Evolutionary conservation across 202 grass and related monocot species (phyloP).

Genomic region (Setaria viridis): DNA sequence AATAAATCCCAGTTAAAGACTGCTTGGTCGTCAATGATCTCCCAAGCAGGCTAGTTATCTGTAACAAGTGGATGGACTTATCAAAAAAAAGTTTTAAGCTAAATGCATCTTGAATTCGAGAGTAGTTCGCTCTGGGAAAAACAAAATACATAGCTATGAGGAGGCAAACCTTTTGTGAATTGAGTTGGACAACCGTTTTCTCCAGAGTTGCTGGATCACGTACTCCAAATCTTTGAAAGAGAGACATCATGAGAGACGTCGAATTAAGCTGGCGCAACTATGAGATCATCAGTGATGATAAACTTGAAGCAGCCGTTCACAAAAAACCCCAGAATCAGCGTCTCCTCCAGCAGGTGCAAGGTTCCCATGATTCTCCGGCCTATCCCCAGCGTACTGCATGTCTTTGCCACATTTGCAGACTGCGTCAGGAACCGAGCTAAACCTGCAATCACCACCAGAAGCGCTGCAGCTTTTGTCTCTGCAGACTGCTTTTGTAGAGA

Average conservation of each 20-base stretch:
- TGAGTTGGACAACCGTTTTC: too few species aligned
- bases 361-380: neutral
- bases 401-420: neutral
- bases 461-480: neutral
- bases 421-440: neutral
- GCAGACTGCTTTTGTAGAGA: neutral
- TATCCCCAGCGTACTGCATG: neutral
- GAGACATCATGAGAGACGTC: neutral
- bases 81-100: too few species aligned
- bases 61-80: too few species aligned
- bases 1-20: too few species aligned
- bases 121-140: too few species aligned
- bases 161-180: too few species aligned
- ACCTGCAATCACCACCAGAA: neutral
- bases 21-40: too few species aligned
- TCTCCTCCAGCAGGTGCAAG: neutral
- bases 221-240: constrained; percentile 3
- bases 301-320: neutral
- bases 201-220: neutral
- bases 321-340: neutral
- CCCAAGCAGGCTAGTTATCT: too few species aligned
- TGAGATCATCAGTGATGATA: constrained; percentile 13
- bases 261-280: neutral
- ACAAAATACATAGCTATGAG: too few species aligned
- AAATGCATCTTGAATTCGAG: too few species aligned